Base-by-base conservation (phyloP, 1,284 basidiomycete genomes). In the Trichosporon coremiiforme region DNA sequence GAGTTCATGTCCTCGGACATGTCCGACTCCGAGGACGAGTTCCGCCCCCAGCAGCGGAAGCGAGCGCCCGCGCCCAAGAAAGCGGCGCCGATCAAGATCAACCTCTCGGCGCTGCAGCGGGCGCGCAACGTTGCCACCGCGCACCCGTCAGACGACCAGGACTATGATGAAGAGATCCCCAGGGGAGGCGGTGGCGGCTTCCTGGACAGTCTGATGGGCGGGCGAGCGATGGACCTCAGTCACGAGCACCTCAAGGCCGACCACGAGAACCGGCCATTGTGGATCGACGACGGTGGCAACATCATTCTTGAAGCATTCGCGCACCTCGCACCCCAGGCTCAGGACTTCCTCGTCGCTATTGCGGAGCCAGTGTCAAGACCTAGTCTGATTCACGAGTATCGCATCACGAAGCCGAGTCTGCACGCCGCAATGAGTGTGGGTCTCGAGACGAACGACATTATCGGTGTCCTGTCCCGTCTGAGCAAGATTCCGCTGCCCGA, bases 351-450 rank as follows among this genome's bases (percentile, higher is more conserved):
- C 53, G 93, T 97, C 68, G 96, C 97, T 65, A 98, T 99, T 67
- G 94, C 95, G 77, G 97, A 99, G 85, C 97, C 97, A 75, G 95
- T 99, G 79, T 98, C 95, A 86, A 91, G 97, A 85, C 97, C 97
- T 55, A 90, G 93, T 38, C 93, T 97, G 84, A 96, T 99, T 73
- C 97, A 99, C 85, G 97, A 99, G 86, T 99, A 98, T 88, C 95
- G 97, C 85, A 90, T 99, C 78, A 98, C 96, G 65, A 91, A 95
- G 63, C 97, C 98, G 83, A 98, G 95, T 29, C 87, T 99, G 33
- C 98, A 99, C 84, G 97, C 97, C 67, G 97, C 97, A 68, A 96
- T 99, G 72, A 98, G 95, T 15, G 97, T 99, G 70, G 97, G 97
- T 25, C 86, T 99, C 45, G 94, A 98, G 82, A 99, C 97, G 3